Base-by-base conservation (phyloP, 176 grass and related monocot genomes). In the Phyllostachys edulis region DNA sequence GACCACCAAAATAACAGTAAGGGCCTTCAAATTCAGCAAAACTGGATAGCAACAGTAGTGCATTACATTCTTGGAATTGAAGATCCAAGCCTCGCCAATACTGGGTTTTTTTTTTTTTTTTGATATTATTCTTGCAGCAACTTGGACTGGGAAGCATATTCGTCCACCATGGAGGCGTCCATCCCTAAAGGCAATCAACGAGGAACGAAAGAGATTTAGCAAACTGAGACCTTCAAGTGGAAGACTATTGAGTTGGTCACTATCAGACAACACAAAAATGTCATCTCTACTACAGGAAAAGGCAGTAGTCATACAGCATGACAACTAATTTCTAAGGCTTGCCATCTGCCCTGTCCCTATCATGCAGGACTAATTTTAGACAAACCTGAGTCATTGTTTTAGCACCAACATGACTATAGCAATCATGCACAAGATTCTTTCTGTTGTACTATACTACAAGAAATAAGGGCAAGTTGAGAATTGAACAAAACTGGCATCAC, bases 31-130 rank as follows among this genome's bases (percentile, higher is more conserved):
- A 14, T 49, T 82, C 41, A 68, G 16, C 7, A 67, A 56, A 57
- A 79, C 2, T 59, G 32, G 20, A 52, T 23, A 73, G 36, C 13
- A 63, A 49, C 20, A 78, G 10, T 9, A 57, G 16, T 55, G 10
- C 38, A 54, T 94, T 95, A 91, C 91, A 77, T 60, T 77, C 40
- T 93, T 88, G 64, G 90, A 90, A 83, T 81, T 95, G 80, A 98
- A 92, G 82, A 91, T 59, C 96, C 96, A 98, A 3, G 91, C 96
- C 69, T 95, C 93, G 82, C 89, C 73, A 47, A 95, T 70, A 83
- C 57, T 89, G 11, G 96, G 96, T n/a, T n/a, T n/a, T n/a, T n/a
- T 26, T 90, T 81, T 67, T 90, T 93, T 29, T 29, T 29, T 29
- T 29, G 29, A 29, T 29, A 29, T 29, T 29, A 95, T 67, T 95